A percentile compares a stretch with the other conserved stretches of the same genome.
Conservation (phyloP, 2,329 filamentous ascomycete species). For the Ophiostoma sp. region DNA sequence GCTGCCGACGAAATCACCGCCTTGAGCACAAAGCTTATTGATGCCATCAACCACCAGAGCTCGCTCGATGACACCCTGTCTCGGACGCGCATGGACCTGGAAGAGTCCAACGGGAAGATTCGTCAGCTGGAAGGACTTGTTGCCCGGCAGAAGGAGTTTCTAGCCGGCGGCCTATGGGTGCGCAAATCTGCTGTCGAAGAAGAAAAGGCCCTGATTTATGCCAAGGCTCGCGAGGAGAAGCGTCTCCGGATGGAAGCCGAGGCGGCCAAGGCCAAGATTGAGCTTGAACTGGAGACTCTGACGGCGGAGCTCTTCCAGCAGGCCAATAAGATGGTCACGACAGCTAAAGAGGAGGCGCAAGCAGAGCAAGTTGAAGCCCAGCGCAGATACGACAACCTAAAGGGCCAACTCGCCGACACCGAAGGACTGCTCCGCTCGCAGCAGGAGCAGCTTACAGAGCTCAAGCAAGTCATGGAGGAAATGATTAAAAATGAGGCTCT, state of each 20-base stretch:
- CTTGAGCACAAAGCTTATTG: slow-evolving; percentile 91
- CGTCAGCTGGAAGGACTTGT: slow-evolving; percentile 60
- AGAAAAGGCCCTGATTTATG: slow-evolving; percentile 59
- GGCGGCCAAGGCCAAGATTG: slow-evolving; percentile 80
- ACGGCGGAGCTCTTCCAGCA: slow-evolving; percentile 95
- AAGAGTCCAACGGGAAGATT: slow-evolving; percentile 63
- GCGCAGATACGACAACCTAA: slow-evolving; percentile 82
- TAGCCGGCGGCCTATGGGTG: slow-evolving; percentile 70
- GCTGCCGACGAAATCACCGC: slow-evolving; percentile 69
- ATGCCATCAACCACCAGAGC: slow-evolving; percentile 95
- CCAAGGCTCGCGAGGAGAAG: slow-evolving; percentile 60
- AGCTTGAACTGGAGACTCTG: slow-evolving; percentile 83
- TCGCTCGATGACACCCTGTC: slow-evolving; percentile 83
- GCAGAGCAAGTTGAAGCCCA: slow-evolving; percentile 75
- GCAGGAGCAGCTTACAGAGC: slow-evolving; percentile 84
- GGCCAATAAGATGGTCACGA: slow-evolving; percentile 96
- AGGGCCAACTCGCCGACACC: slow-evolving; percentile 77
- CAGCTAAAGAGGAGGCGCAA: slow-evolving; percentile 82
- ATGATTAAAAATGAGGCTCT: slow-evolving; percentile 58
- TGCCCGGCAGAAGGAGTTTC: slow-evolving; percentile 64
- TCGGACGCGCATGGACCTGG: slow-evolving; percentile 75
- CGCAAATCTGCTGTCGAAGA: slow-evolving; percentile 67
- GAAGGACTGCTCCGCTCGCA: slow-evolving; percentile 81
- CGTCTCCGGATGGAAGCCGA: slow-evolving; percentile 60
- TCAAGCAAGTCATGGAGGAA: slow-evolving; percentile 88